These are phyloP conservation scores for Magnusiomyces magnusii DNA, from an alignment of 1,139 yeast species.

Conservation along the genomic window DNA sequence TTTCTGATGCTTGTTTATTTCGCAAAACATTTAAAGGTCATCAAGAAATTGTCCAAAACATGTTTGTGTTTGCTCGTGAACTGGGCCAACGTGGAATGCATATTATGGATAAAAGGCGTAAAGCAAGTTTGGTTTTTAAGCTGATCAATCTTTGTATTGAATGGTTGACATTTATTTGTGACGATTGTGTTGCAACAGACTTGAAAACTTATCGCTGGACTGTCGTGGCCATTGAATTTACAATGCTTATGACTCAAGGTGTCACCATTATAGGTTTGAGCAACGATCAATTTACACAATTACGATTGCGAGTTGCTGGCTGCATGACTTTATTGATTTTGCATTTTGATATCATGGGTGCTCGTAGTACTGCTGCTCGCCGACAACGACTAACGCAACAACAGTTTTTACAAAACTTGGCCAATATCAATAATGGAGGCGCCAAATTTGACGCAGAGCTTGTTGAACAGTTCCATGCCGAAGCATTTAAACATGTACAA, in stretches of 20 bases:
- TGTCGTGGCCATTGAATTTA: constrained; percentile 89
- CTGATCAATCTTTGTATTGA: constrained; percentile 72
- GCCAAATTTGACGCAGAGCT: constrained; percentile 53
- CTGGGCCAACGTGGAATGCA: constrained; percentile 67
- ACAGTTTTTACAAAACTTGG: constrained; percentile 6
- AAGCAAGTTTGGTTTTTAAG: constrained; percentile 63
- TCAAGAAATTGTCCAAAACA: constrained; percentile 70
- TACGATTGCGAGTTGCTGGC: constrained; percentile 82
- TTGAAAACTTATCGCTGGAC: constrained; percentile 92
- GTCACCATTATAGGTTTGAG: constrained; percentile 75
- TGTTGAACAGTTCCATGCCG: constrained; percentile 48
- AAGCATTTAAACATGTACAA: constrained; percentile 51
- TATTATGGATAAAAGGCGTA: constrained; percentile 55
- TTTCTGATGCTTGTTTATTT: constrained; percentile 55
- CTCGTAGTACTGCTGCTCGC: constrained; percentile 72
- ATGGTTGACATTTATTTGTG: constrained; percentile 90
- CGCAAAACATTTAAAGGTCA: constrained; percentile 37
- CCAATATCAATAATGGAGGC: constrained; percentile 4
- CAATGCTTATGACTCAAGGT: constrained; percentile 92
- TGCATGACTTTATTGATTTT: constrained; percentile 91
- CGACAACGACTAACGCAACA: constrained; percentile 32
- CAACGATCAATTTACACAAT: constrained; percentile 63
- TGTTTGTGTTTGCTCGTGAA: constrained; percentile 77
- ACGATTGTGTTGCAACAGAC: constrained; percentile 91
- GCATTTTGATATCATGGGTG: constrained; percentile 98